phyloP scores from a whole-genome alignment of 345 rosid genomes.

The Punica granatum region DNA sequence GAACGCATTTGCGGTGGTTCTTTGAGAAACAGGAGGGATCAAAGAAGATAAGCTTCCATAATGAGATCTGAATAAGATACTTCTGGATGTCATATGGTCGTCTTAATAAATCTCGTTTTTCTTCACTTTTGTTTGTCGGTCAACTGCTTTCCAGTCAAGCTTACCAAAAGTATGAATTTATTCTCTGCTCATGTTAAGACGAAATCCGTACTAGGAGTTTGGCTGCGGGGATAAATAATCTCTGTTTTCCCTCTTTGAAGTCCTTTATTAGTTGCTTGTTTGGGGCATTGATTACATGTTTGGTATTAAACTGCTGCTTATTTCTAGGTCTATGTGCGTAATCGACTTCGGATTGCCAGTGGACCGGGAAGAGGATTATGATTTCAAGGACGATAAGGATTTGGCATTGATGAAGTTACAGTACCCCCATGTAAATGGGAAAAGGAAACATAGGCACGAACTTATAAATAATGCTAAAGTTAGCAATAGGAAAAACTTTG shows the following conservation, averaged over 20 bases:
- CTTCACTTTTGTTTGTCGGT: background rate
- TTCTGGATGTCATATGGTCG: background rate
- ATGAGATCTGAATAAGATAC: background rate
- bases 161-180: background rate
- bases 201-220: background rate
- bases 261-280: background rate
- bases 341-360: conserved; percentile 75
- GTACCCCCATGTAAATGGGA: conserved; percentile 30
- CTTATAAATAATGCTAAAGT: conserved; percentile 30
- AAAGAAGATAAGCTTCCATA: background rate
- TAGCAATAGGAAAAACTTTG: conserved; percentile 56
- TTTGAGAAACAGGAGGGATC: background rate
- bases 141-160: background rate
- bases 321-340: conserved; percentile 77
- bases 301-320: background rate
- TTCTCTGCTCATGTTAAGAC: background rate
- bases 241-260: too few relatives aligned
- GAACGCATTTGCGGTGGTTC: background rate
- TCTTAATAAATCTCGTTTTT: background rate
- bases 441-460: conserved; percentile 38
- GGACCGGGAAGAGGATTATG: conserved; percentile 52
- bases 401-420: conserved; percentile 39
- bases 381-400: conserved; percentile 32
- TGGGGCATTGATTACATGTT: background rate
- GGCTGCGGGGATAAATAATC: too few relatives aligned